A percentile compares a stretch with the other conserved stretches of the same genome.
These are phyloP conservation scores for Globisporangium irregulare DNA, from an alignment of 352 stramenopile species.

Conservation along the genomic window DNA sequence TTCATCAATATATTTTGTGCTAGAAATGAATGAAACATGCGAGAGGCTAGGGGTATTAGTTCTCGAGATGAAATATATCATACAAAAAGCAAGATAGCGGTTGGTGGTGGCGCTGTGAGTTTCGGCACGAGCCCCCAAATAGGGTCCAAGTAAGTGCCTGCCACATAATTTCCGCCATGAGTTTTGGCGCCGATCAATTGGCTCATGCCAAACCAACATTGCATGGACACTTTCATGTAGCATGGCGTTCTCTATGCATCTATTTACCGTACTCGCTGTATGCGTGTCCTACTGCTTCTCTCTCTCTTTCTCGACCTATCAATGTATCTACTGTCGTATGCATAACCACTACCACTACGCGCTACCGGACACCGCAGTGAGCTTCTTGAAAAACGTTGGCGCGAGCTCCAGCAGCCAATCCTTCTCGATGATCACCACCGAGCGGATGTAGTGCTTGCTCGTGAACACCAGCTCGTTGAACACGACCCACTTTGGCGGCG, in stretches of 20 bases:
- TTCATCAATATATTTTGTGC: background rate
- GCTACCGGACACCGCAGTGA: conserved; percentile 22
- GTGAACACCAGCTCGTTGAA: conserved; percentile 92
- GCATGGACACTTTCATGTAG: background rate
- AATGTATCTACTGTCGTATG: background rate
- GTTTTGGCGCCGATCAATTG: background rate
- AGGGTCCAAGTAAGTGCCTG: background rate
- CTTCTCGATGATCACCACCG: conserved; percentile 86
- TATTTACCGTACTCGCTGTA: conserved; percentile 5
- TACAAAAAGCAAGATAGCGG: conserved; percentile 28
- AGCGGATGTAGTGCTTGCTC: conserved; percentile 90
- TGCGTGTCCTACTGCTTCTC: background rate
- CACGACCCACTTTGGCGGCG: conserved; percentile 79
- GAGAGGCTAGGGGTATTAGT: conserved; percentile 14
- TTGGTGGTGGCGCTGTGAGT: conserved; percentile 15
- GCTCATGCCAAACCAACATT: background rate
- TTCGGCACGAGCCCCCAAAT: conserved; percentile 4
- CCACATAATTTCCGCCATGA: conserved; percentile 12
- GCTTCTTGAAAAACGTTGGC: conserved; percentile 80
- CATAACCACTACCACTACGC: conserved; percentile 3
- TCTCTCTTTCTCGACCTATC: background rate
- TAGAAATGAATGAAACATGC: background rate
- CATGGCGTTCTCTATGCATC: conserved; percentile 9
- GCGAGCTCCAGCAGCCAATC: conserved; percentile 86
- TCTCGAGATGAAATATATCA: background rate